Evolutionary conservation across 192 early-diverging fungal genomes (phyloP), one percentile per base, ranked within the genome.

Genomic region (Umbelopsis ramanniana): DNA sequence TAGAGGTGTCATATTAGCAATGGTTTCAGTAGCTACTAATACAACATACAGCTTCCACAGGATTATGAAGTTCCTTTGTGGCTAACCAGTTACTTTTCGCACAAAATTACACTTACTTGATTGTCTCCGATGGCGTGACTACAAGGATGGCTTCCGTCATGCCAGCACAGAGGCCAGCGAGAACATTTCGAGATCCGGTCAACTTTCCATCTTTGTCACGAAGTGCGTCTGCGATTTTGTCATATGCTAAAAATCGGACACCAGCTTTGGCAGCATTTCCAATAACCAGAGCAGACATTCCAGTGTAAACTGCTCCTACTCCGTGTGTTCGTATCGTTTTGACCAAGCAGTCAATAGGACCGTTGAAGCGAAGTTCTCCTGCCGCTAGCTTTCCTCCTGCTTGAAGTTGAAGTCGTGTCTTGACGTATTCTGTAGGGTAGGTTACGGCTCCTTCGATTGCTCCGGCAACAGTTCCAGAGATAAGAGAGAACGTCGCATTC

Each of bases 351-450:
- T 96, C 93, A 35, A 95, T 82, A 3, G 97, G 93, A 3, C 96
- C 95, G 23, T 86, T 85, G 79, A 91, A 94, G 22, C 67, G 53
- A 70, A 87, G 74, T 33, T 72, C 81, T 1, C 83, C 81, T 4
- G 79, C 67, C 12, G 35, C 67, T 11, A 76, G 66, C 35, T 68
- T 72, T n/a, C 75, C 78, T 19, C 79, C 81, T 24, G 86, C 85
- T 53, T 96, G 94, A 12, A 99, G 87, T 81, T 99, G 97, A 67
- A 99, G 85, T 72, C 94, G 95, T 9, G 97, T 99, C 75, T 99
- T 99, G 70, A 97, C 89, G 76, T 93, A 95, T 82, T 97, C 96
- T 0, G 95, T 97, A 2, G 97, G 97, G 75, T 99, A 99, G 23
- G 97, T 99, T 9, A 90, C 83, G 3, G 90, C 89, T 10, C 91